Conservation (phyloP, 1,139 yeast species). For the Hyphopichia wangnamkhiaoensis region DNA sequence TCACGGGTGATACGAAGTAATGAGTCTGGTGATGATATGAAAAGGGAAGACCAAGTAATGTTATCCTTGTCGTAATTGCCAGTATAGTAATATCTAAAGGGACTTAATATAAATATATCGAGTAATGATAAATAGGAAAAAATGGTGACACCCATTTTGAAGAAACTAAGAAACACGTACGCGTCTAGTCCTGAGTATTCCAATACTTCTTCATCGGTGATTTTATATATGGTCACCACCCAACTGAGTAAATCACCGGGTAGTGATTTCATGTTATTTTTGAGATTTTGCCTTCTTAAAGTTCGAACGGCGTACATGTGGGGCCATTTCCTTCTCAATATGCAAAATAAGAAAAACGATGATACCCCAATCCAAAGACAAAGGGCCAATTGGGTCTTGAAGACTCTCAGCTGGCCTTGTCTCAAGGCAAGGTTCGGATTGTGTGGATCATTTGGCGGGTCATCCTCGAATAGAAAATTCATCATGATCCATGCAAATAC, state of each 20-base stretch:
- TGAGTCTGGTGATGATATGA: constrained; percentile 1
- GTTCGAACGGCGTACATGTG: constrained; percentile 54
- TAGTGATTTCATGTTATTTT: constrained; percentile 27
- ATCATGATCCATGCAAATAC: background rate
- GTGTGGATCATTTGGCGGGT: constrained; percentile 21
- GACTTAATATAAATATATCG: constrained; percentile 45
- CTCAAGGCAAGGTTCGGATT: constrained; percentile 27
- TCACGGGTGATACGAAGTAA: constrained; percentile 3
- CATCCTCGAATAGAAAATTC: background rate
- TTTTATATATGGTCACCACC: constrained; percentile 36
- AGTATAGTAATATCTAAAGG: constrained; percentile 45
- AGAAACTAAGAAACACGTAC: constrained; percentile 45
- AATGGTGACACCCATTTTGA: constrained; percentile 46
- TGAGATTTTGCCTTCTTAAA: constrained; percentile 30
- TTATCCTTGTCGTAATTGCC: constrained; percentile 49
- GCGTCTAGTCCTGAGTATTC: constrained; percentile 47
- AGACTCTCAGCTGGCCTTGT: constrained; percentile 45
- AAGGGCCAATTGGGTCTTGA: constrained; percentile 42
- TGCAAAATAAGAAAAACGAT: constrained; percentile 41
- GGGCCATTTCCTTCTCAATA: constrained; percentile 49
- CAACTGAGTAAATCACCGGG: constrained; percentile 44
- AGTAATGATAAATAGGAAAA: constrained; percentile 36
- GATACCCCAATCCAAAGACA: constrained; percentile 39
- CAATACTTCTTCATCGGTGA: constrained; percentile 45
- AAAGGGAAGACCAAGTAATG: constrained; percentile 13